phyloP scores from a whole-genome alignment of 345 rosid species.

The Corchorus capsularis region DNA sequence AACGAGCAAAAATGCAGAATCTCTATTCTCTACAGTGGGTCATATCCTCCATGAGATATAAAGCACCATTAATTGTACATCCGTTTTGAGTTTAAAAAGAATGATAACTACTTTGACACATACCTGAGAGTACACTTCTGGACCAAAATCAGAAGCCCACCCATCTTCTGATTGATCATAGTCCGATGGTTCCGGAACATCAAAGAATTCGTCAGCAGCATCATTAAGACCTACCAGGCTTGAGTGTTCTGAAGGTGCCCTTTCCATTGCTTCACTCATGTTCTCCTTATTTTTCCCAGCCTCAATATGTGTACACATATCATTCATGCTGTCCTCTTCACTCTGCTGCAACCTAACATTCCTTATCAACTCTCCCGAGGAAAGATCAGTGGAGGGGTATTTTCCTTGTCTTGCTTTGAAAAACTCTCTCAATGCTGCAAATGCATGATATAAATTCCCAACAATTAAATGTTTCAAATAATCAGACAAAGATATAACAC shows the following conservation, averaged over 20 bases:
- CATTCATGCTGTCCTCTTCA: slow-evolving; percentile 36
- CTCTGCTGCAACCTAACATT: slow-evolving; percentile 40
- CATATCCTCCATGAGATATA: slow-evolving; percentile 7
- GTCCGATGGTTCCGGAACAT: slow-evolving; percentile 83
- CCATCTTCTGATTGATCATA: slow-evolving; percentile 54
- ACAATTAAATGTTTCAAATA: slow-evolving; percentile 1
- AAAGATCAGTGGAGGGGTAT: slow-evolving; percentile 54
- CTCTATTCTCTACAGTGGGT: background rate
- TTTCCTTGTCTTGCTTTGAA: slow-evolving; percentile 71
- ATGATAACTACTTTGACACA: background rate
- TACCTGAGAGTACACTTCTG: slow-evolving; percentile 67
- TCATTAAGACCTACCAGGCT: slow-evolving; percentile 79
- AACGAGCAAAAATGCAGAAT: background rate
- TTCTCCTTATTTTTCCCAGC: slow-evolving; percentile 42
- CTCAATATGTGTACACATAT: slow-evolving; percentile 33
- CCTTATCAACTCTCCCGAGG: slow-evolving; percentile 67
- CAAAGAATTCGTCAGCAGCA: slow-evolving; percentile 88
- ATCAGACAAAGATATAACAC: slow-evolving; percentile 7
- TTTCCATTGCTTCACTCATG: slow-evolving; percentile 56
- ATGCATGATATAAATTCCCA: slow-evolving; percentile 3
- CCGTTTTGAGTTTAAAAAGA: slow-evolving; percentile 1
- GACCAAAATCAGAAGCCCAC: slow-evolving; percentile 68
- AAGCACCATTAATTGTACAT: slow-evolving; percentile 1
- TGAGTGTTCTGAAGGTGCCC: slow-evolving; percentile 65
- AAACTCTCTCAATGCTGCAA: slow-evolving; percentile 80